These are phyloP conservation scores for Didymella lethalis DNA, from an alignment of 2,329 filamentous ascomycete genomes.

Conservation along the genomic window DNA sequence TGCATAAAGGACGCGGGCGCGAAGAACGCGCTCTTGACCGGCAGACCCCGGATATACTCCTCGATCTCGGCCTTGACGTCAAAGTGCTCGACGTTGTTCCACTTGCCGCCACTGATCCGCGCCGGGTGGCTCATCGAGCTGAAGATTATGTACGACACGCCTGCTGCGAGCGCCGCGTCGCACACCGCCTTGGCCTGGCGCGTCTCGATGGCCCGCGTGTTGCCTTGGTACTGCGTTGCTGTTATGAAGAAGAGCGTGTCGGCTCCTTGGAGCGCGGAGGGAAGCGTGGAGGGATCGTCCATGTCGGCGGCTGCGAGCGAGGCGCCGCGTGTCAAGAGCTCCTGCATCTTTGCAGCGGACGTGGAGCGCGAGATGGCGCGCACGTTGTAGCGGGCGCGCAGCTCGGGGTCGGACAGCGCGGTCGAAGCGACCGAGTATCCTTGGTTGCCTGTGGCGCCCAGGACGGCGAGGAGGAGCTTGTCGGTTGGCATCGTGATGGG, in stretches of 20 bases:
- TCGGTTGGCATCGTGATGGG: neutral
- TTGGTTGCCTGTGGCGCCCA: slow-evolving; percentile 56
- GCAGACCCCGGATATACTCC: slow-evolving; percentile 60
- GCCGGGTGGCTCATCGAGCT: slow-evolving; percentile 41
- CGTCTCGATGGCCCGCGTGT: slow-evolving; percentile 38
- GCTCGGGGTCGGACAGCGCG: slow-evolving; percentile 55
- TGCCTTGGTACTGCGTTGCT: slow-evolving; percentile 28
- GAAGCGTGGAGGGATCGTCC: slow-evolving; percentile 41
- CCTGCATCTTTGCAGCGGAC: slow-evolving; percentile 55
- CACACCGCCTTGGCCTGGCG: slow-evolving; percentile 37
- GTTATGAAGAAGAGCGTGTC: slow-evolving; percentile 42
- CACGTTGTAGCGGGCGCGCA: slow-evolving; percentile 53
- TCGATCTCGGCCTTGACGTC: slow-evolving; percentile 66
- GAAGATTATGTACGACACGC: slow-evolving; percentile 52
- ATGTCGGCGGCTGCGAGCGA: slow-evolving; percentile 64
- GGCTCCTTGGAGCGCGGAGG: slow-evolving; percentile 14
- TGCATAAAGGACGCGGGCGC: slow-evolving; percentile 64
- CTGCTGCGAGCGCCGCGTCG: slow-evolving; percentile 45
- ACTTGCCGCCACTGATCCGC: slow-evolving; percentile 44
- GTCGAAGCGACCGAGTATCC: slow-evolving; percentile 63
- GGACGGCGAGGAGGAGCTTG: slow-evolving; percentile 39
- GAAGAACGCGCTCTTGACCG: slow-evolving; percentile 62
- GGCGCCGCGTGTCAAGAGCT: slow-evolving; percentile 57
- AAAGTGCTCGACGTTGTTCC: slow-evolving; percentile 58
- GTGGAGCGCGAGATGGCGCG: slow-evolving; percentile 65